Evolutionary conservation across 2,329 filamentous ascomycete species (phyloP).

Genomic region (Calonectria ilicicola): DNA sequence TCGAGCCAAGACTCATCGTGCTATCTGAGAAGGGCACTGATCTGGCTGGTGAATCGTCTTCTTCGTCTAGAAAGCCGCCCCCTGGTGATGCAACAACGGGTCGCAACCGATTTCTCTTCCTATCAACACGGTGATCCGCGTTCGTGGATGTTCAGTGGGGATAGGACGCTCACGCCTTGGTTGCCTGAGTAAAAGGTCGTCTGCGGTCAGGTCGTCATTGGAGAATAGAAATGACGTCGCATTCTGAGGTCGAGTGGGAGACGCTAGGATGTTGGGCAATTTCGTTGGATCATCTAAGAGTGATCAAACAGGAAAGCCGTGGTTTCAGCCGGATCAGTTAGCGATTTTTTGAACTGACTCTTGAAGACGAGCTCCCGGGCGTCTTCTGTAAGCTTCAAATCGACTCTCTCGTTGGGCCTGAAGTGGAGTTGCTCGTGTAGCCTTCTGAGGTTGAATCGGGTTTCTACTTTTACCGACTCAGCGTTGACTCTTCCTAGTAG

Average conservation of each 20-base stretch:
- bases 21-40: slow-evolving; percentile 39
- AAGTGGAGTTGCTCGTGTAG: slow-evolving; percentile 94
- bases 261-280: too few relatives aligned
- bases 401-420: slow-evolving; percentile 88
- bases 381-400: slow-evolving; percentile 94
- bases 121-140: slow-evolving; percentile 44
- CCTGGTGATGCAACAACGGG: slow-evolving; percentile 46
- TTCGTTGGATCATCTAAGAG: too few relatives aligned
- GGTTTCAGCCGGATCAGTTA: slow-evolving; percentile 89
- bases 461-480: slow-evolving; percentile 97
- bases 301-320: slow-evolving; percentile 97
- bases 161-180: too few relatives aligned
- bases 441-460: slow-evolving; percentile 94
- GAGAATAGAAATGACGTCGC: too few relatives aligned
- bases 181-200: too few relatives aligned
- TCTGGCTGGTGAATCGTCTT: slow-evolving; percentile 39
- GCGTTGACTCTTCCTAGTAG: slow-evolving; percentile 90
- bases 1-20: slow-evolving; percentile 39
- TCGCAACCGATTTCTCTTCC: slow-evolving; percentile 42
- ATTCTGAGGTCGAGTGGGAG: too few relatives aligned
- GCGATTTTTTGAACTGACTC: slow-evolving; percentile 91
- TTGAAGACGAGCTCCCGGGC: slow-evolving; percentile 95
- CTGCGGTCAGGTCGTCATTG: too few relatives aligned
- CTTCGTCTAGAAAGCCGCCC: slow-evolving; percentile 48
- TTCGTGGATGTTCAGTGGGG: too few relatives aligned